These are phyloP conservation scores for Rhynchosporium secalis DNA, from an alignment of 2,329 filamentous ascomycete genomes.

Conservation along the genomic window DNA sequence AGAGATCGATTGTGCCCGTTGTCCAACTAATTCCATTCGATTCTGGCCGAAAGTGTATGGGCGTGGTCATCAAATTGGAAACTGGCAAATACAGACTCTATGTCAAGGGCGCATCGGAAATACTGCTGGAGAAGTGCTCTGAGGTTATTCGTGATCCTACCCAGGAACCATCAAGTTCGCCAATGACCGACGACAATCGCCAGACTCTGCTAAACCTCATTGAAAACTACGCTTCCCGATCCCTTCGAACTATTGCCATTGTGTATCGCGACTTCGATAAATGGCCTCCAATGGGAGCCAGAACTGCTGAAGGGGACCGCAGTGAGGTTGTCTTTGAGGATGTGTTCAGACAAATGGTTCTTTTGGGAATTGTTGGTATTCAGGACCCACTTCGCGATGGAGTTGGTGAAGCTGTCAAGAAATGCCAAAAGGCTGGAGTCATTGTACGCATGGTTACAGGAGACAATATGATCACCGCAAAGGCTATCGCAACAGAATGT, in stretches of 20 bases:
- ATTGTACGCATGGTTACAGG: conserved; percentile 74
- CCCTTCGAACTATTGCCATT: conserved; percentile 73
- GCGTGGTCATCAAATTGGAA: conserved; percentile 56
- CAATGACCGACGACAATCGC: conserved; percentile 57
- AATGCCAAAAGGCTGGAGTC: conserved; percentile 68
- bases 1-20: conserved; percentile 61
- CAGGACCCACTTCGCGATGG: conserved; percentile 71
- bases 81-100: conserved; percentile 47
- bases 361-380: conserved; percentile 72
- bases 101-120: conserved; percentile 56
- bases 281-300: conserved; percentile 63
- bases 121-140: conserved; percentile 47
- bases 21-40: conserved; percentile 49
- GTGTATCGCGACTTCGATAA: conserved; percentile 71
- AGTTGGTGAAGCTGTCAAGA: conserved; percentile 65
- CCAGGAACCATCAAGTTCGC: conserved; percentile 54
- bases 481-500: conserved; percentile 72
- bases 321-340: conserved; percentile 65
- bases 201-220: conserved; percentile 56
- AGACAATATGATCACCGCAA: conserved; percentile 71
- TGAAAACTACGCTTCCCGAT: conserved; percentile 62
- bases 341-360: conserved; percentile 70
- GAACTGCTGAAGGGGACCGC: conserved; percentile 57
- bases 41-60: conserved; percentile 65
- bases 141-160: conserved; percentile 56